Conservation (phyloP, 352 stramenopile genomes). For the Globisporangium rhizosaccharum region DNA sequence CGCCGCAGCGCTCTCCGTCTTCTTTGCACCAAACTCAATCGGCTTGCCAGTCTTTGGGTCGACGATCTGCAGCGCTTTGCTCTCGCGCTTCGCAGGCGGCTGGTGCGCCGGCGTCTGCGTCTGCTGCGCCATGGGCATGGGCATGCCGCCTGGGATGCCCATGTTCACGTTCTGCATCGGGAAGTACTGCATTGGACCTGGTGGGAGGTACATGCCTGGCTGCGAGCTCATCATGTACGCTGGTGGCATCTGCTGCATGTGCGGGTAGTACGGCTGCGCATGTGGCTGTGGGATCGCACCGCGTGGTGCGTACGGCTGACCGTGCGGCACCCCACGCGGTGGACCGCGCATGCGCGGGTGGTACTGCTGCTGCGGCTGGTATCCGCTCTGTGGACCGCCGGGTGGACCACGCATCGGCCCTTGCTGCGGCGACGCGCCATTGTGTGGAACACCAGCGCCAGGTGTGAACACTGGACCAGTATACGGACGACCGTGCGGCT, state of each 20-base stretch:
- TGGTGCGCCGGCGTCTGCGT: slow-evolving; percentile 18
- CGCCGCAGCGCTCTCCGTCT: slow-evolving; percentile 5
- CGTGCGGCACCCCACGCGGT: slow-evolving; percentile 30
- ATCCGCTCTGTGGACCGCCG: background rate
- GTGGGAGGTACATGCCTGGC: slow-evolving; percentile 17
- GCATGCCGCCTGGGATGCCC: slow-evolving; percentile 34
- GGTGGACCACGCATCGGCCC: slow-evolving; percentile 41
- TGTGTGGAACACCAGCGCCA: slow-evolving; percentile 10
- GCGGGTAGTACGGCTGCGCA: slow-evolving; percentile 38
- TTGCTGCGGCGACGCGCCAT: slow-evolving; percentile 24
- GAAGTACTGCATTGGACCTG: slow-evolving; percentile 30
- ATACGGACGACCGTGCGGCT: slow-evolving; percentile 31
- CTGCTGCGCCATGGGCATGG: slow-evolving; percentile 13
- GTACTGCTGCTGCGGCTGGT: slow-evolving; percentile 18
- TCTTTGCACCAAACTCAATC: slow-evolving; percentile 6
- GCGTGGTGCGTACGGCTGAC: slow-evolving; percentile 34
- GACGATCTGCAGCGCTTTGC: slow-evolving; percentile 39
- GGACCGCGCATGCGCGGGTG: slow-evolving; percentile 30
- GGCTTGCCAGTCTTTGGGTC: slow-evolving; percentile 11
- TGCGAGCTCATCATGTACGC: slow-evolving; percentile 48
- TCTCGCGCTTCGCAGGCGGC: slow-evolving; percentile 38
- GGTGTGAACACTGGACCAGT: slow-evolving; percentile 39
- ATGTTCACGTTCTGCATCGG: slow-evolving; percentile 42
- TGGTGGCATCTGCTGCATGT: slow-evolving; percentile 36
- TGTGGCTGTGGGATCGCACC: slow-evolving; percentile 29